Base-by-base conservation (phyloP, 768 basidiomycete species). In the Paxillus involutus region DNA sequence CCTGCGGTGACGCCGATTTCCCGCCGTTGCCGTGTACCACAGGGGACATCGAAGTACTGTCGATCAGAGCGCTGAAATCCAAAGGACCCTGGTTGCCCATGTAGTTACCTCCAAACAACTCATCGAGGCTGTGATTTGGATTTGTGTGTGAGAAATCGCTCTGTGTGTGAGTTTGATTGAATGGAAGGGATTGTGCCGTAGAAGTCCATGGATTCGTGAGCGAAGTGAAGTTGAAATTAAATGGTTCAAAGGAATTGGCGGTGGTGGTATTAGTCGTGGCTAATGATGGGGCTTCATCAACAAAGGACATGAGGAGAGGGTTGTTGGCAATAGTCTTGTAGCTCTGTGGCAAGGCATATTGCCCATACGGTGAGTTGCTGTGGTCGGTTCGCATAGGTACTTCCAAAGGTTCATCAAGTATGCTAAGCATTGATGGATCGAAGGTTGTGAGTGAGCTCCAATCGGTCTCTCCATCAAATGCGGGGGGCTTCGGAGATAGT, bases 271-370 rank as follows among this genome's bases (percentile, higher is more conserved):
- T 56, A 24, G 59, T 49, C 42, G 58, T 44, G 13, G 41, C 44
- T 1, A 73, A 67, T 11, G 73, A 62, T 14, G 72, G 67, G 35
- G 73, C 62, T 56, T 86, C 85, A 17, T 83, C 80, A 14, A 85
- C 81, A 65, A 88, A 88, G n/a, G 90, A 89, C 76, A 89, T 90
- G 76, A 88, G 92, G 72, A 85, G 78, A 1, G 91, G 90, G 58
- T 92, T 92, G 71, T 79, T 85, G 47, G 90, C 90, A 53, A 94
- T 85, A 11, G 88, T 90, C 53, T 87, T 91, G 69, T 83, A 91
- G 1, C 77, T 68, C 30, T 77, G 66, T 16, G 67, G 62, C n/a
- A 80, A 73, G 7, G 80, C 73, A 57, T 71, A 75, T 49, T 73
- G 70, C 30, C 83, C 82, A 60, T 81, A 85, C 1, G 69, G 68